Evolutionary conservation across 1,284 basidiomycete species (phyloP), one percentile per base, ranked within the genome.

Genomic region (Cryptococcus deneoformans): DNA sequence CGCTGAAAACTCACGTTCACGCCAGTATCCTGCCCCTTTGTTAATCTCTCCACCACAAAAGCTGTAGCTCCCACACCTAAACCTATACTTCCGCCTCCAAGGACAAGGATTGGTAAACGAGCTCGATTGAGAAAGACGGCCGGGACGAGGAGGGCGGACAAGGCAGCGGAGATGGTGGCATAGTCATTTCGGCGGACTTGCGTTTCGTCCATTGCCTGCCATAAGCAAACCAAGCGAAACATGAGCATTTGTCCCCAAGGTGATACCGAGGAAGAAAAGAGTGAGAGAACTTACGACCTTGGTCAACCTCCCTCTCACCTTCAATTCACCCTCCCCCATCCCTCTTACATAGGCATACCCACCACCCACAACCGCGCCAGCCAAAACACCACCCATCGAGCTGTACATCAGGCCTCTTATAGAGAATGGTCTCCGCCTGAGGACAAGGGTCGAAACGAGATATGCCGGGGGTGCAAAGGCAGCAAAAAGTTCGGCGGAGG

Each of bases 101-200:
- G 51, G 0, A 73, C 65, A 14, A 77, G 62, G 7, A 45, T 54
- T 11, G 64, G 55, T 2, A 74, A 57, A 7, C 69, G 65, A 9
- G 76, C 76, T 35, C 76, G 65, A 10, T 59, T 54, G 29, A 76
- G 67, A 59, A 78, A 71, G 45, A 77, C 46, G 9, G 77, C 70
- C 0, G 76, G 76, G 14, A 67, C 50, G 46, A 77, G 39, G 16
- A 78, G 57, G 6, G 63, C 70, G 8, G 68, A 67, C 7, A 78
- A 65, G 1, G 65, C 60, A 24, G 72, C 69, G 20, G 74, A 73
- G 39, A 78, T 78, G 34, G 76, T 50, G 0, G 73, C 73, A 47
- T 72, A 78, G 58, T 78, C 77, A 56, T 78, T 75, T 9, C 66
- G 61, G 37, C 68, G 64, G 7, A 76, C 57, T 57, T 76, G 74